A percentile compares a stretch with the other conserved stretches of the same genome.
Evolutionary conservation across 1,139 yeast genomes (phyloP).

Genomic region (Nakaseomyces glabratus): DNA sequence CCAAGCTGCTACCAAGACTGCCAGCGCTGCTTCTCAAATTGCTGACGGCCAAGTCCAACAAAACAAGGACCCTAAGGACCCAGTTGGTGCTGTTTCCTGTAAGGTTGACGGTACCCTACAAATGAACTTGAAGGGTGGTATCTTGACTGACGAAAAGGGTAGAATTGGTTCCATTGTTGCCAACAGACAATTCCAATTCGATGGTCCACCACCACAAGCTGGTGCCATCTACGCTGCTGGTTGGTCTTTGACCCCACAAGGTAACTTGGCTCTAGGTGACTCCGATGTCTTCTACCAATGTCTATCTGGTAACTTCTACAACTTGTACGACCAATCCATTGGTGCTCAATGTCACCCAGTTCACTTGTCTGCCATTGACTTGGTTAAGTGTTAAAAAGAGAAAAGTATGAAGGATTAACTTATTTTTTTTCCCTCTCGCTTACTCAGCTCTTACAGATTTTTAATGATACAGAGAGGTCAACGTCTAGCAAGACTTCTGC

Average conservation of each 20-base stretch:
- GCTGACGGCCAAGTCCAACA: constrained; percentile 8
- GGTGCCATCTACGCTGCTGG: constrained; percentile 83
- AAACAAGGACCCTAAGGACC: constrained; percentile 11
- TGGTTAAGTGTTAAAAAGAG: constrained; percentile 45
- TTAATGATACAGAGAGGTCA: too few relatives aligned
- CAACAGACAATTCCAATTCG: constrained; percentile 83
- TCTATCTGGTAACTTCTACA: constrained; percentile 73
- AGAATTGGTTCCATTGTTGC: constrained; percentile 81
- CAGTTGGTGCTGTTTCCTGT: constrained; percentile 37
- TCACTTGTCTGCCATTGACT: constrained; percentile 54
- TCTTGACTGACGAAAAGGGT: constrained; percentile 54
- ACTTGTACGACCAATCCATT: constrained; percentile 63
- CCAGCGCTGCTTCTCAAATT: constrained; percentile 6
- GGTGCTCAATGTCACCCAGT: constrained; percentile 64
- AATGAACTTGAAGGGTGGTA: constrained; percentile 45
- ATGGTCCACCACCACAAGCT: constrained; percentile 88
- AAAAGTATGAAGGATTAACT: background rate
- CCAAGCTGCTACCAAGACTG: constrained; percentile 20
- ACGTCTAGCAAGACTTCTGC: too few relatives aligned
- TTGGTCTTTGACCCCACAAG: constrained; percentile 61
- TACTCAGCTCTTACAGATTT: too few relatives aligned
- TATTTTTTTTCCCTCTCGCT: too few relatives aligned
- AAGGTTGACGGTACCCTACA: constrained; percentile 42
- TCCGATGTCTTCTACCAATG: constrained; percentile 67
- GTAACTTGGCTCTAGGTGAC: constrained; percentile 65